phyloP scores from a whole-genome alignment of 495 filamentous ascomycete genomes.

The Rhypophila decipiens region DNA sequence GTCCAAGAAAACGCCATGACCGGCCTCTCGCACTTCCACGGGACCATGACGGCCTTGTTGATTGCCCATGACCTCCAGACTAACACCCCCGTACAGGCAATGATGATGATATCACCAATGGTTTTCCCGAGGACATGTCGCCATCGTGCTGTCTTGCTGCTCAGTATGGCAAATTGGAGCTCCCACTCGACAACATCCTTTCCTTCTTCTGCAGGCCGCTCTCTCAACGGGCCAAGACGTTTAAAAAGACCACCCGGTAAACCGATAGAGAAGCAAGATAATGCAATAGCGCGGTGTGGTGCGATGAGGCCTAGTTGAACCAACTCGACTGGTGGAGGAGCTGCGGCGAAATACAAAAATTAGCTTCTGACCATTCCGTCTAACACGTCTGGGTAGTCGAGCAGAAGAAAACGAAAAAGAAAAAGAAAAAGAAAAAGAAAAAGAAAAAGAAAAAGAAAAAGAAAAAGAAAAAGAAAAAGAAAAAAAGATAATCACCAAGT shows the following conservation, averaged over 20 bases:
- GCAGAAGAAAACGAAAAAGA: too few species aligned
- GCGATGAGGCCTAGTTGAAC: not conserved
- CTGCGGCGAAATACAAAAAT: too few species aligned
- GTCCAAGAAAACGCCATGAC: not conserved
- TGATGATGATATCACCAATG: not conserved
- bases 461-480: not conserved
- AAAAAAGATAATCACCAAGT: not conserved
- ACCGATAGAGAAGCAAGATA: not conserved
- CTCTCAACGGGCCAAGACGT: not conserved
- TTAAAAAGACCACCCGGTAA: not conserved
- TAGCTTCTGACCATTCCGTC: too few species aligned
- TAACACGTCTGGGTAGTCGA: too few species aligned
- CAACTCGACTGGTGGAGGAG: not conserved
- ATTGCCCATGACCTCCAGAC: not conserved
- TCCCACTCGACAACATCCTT: not conserved
- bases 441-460: too few species aligned
- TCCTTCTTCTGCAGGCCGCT: not conserved
- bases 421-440: too few species aligned
- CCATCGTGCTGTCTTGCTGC: not conserved
- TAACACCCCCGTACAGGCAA: not conserved
- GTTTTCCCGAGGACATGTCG: not conserved
- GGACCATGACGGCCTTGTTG: not conserved
- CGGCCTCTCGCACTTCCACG: not conserved
- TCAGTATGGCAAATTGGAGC: not conserved
- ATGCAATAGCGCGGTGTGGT: not conserved